Evolutionary conservation across 352 stramenopile species (phyloP), one percentile per base, ranked within the genome.

Genomic region (Thraustotheca clavata): DNA sequence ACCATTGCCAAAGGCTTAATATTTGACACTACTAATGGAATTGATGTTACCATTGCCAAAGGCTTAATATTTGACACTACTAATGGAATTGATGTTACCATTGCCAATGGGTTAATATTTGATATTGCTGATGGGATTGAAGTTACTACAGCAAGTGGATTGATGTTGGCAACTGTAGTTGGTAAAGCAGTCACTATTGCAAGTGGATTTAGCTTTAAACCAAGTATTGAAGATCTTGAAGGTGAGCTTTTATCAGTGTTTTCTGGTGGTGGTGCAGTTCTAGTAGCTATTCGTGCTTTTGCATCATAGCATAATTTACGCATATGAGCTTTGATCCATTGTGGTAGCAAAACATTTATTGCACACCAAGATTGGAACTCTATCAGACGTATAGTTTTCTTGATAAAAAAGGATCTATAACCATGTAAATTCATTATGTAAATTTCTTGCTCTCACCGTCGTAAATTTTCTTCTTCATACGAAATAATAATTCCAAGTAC

Each of bases 401-500:
- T 80, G 66, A 91, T 77, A 62, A 89, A 91, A 55, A 91, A 91
- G 38, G 74, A 75, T 34, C 57, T 65, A 11, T 46, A 3, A 47
- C 20, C 34, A 12, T 47, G 16, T 20, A 5, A 32, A 35, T 1
- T n/a, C 18, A 5, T 12, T 9, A 18, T 1, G 12, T 31, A 54
- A 63, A 24, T 16, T 26, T 36, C n/a, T 22, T 14, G 52, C 4
- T 38, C 1, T 38, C 18, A 65, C 57, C 82, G 80, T 24, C 82
- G 80, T 29, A 91, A 52, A 72, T 76, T 81, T 66, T 89, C 82
- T 70, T 91, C 82, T 38, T 91, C 82, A 69, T 91, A 76, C 59
- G 77, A 88, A 67, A 91, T 89, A 77, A 91, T 89, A 80, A 91
- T 91, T 7, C 80, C 80, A 60, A 91, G 73, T 11, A 88, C 31